phyloP scores from a whole-genome alignment of 805 yeast species.

The Wickerhamiella brachini region DNA sequence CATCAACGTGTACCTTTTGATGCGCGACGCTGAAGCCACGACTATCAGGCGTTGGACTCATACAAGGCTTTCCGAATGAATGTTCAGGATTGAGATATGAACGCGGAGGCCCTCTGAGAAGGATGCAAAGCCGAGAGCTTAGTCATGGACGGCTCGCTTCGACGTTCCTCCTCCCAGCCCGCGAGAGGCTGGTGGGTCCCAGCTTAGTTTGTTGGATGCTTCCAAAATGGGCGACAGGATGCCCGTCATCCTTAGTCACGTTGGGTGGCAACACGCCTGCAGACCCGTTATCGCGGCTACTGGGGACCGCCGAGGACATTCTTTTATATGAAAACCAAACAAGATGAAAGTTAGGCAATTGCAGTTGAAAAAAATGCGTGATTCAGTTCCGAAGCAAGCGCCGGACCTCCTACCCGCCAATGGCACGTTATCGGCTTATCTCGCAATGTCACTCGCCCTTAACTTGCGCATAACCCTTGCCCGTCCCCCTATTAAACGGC shows the following conservation, averaged over 20 bases:
- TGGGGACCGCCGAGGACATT: not conserved
- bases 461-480: constrained; percentile 1
- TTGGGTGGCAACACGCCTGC: not conserved
- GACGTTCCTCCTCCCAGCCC: too few relatives aligned
- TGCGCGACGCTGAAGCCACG: constrained; percentile 57
- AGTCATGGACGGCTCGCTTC: not conserved
- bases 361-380: not conserved
- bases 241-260: not conserved
- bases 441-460: not conserved
- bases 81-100: not conserved
- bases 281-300: not conserved
- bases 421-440: not conserved
- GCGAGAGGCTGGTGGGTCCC: not conserved
- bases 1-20: constrained; percentile 68
- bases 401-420: not conserved
- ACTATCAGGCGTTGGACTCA: not conserved
- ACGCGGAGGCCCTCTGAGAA: not conserved
- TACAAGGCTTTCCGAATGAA: not conserved
- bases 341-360: not conserved
- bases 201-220: not conserved
- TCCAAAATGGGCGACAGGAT: not conserved
- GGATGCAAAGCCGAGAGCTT: not conserved
- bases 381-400: not conserved
- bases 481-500: not conserved
- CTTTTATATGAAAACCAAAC: too few relatives aligned